phyloP scores from a whole-genome alignment of 2,329 filamentous ascomycete species.

The Macrophomina tecta region DNA sequence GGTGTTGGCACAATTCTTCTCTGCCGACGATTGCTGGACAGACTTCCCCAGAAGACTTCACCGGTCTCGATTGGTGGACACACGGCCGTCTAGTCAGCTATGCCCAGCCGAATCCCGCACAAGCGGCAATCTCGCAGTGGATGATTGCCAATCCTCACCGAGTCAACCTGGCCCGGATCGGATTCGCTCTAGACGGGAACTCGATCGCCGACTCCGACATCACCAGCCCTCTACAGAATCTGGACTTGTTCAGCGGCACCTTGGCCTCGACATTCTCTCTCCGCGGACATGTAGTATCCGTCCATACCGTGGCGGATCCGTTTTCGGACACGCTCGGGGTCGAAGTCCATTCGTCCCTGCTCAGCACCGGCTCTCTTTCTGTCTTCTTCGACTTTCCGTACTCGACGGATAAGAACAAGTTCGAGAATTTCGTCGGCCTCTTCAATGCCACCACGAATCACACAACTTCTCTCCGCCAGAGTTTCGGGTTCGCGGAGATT shows the following conservation, averaged over 20 bases:
- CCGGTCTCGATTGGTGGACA: slow-evolving; percentile 53
- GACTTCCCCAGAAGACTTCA: slow-evolving; percentile 46
- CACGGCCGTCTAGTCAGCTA: slow-evolving; percentile 53
- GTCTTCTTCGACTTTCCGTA: slow-evolving; percentile 62
- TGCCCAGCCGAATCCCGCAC: slow-evolving; percentile 49
- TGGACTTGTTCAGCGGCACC: slow-evolving; percentile 58
- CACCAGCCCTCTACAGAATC: slow-evolving; percentile 39
- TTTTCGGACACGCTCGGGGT: slow-evolving; percentile 56
- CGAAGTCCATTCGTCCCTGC: slow-evolving; percentile 49
- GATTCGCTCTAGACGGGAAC: slow-evolving; percentile 50
- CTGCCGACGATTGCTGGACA: slow-evolving; percentile 48
- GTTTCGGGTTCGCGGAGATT: slow-evolving; percentile 45
- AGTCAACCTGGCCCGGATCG: slow-evolving; percentile 57
- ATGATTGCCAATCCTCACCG: slow-evolving; percentile 61
- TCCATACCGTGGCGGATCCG: slow-evolving; percentile 55
- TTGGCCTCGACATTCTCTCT: slow-evolving; percentile 54
- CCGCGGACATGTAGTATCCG: slow-evolving; percentile 46
- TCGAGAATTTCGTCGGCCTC: slow-evolving; percentile 61
- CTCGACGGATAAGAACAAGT: slow-evolving; percentile 56
- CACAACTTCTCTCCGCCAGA: slow-evolving; percentile 45
- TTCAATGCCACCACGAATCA: slow-evolving; percentile 57
- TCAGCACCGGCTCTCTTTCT: slow-evolving; percentile 48
- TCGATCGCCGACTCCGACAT: slow-evolving; percentile 19
- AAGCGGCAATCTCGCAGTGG: slow-evolving; percentile 57
- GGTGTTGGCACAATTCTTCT: slow-evolving; percentile 55